Evolutionary conservation across 768 basidiomycete species (phyloP).

Genomic region (Saitozyma podzolica): DNA sequence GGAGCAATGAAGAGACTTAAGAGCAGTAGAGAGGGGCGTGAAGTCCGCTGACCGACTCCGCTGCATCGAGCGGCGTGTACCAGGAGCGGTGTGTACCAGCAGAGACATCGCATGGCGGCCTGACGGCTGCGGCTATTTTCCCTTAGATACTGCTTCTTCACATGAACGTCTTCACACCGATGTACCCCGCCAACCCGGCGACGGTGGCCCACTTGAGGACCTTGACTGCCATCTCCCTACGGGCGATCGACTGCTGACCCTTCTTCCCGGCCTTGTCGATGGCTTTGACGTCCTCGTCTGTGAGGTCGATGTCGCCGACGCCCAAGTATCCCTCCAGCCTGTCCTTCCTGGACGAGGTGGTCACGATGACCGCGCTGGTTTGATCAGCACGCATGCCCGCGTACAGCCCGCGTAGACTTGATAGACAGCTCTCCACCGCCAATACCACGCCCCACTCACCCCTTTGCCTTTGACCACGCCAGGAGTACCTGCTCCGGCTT

Average conservation of each 20-base stretch:
- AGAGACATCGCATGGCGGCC: too few relatives aligned
- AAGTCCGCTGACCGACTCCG: too few relatives aligned
- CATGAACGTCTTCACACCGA: too few relatives aligned
- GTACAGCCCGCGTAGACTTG: not conserved
- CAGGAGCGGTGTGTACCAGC: too few relatives aligned
- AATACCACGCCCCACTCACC: conserved; percentile 24
- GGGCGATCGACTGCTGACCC: conserved; percentile 31
- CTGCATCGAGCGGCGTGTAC: too few relatives aligned
- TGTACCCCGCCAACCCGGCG: conserved; percentile 2
- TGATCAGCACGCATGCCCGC: conserved; percentile 3
- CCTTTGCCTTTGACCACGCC: conserved; percentile 40
- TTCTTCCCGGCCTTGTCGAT: conserved; percentile 52
- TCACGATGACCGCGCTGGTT: conserved; percentile 48
- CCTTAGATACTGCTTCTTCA: too few relatives aligned
- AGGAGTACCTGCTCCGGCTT: conserved; percentile 39
- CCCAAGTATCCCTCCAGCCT: conserved; percentile 69
- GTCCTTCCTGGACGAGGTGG: conserved; percentile 51
- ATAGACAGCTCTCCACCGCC: conserved; percentile 24
- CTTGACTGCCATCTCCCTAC: conserved; percentile 9
- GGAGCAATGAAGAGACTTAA: too few relatives aligned
- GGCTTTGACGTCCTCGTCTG: conserved; percentile 47
- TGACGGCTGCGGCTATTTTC: too few relatives aligned
- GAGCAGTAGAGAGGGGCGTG: too few relatives aligned
- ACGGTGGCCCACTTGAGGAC: not conserved
- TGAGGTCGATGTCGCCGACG: conserved; percentile 61